Evolutionary conservation across 257 asterid genomes (phyloP).

Genomic region (Solanum bulbocastanum): DNA sequence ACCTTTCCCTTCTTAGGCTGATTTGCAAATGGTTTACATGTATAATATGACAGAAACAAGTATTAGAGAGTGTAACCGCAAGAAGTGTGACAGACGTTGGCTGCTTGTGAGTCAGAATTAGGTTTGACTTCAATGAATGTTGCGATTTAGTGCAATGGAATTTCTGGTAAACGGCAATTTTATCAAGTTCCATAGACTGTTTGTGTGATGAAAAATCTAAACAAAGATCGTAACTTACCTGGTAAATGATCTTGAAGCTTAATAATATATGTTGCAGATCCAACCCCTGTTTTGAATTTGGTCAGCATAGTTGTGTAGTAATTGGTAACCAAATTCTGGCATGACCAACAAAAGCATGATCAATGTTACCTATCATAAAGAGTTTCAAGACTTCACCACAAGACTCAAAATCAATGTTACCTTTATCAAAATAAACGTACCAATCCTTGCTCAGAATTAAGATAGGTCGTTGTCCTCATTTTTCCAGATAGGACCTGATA

Average conservation of each 20-base stretch:
- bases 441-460: conserved; percentile 68
- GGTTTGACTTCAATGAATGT: neutral
- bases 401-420: neutral
- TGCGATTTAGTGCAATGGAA: neutral
- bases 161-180: neutral
- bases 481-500: conserved; percentile 75
- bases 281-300: conserved; percentile 86
- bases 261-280: conserved; percentile 66
- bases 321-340: conserved; percentile 84
- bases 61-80: conserved; percentile 30
- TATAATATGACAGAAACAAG: neutral
- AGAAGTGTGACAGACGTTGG: conserved; percentile 55
- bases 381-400: neutral
- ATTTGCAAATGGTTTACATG: neutral
- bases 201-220: neutral
- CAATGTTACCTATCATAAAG: neutral
- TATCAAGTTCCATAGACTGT: neutral
- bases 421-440: conserved; percentile 26
- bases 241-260: conserved; percentile 51
- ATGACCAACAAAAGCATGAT: conserved; percentile 36
- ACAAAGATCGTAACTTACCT: conserved; percentile 28
- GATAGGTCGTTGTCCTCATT: conserved; percentile 54
- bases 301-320: conserved; percentile 65
- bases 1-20: neutral
- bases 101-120: conserved; percentile 34